A percentile compares a stretch with the other conserved stretches of the same genome.
phyloP scores from a whole-genome alignment of 1,284 basidiomycete species.

The Ceratobasidium sp. region DNA sequence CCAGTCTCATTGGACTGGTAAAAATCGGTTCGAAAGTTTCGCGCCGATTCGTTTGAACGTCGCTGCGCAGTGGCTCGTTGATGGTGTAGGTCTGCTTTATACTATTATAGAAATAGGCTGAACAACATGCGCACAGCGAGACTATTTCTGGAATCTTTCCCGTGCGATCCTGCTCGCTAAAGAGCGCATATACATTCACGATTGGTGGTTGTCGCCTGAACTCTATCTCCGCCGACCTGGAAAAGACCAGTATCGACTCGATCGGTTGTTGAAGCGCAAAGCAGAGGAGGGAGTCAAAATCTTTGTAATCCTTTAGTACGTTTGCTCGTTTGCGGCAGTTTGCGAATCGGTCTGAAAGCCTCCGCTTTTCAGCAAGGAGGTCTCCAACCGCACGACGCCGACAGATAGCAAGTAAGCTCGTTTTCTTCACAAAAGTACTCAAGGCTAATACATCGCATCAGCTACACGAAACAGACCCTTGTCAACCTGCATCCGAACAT shows the following conservation, averaged over 20 bases:
- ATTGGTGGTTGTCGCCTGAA: slow-evolving; percentile 96
- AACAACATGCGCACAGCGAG: slow-evolving; percentile 62
- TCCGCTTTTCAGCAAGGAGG: slow-evolving; percentile 75
- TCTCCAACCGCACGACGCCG: slow-evolving; percentile 95
- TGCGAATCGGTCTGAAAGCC: background rate
- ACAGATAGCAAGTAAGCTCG: slow-evolving; percentile 80
- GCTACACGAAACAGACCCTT: slow-evolving; percentile 92
- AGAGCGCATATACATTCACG: slow-evolving; percentile 90
- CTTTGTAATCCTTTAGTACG: slow-evolving; percentile 92
- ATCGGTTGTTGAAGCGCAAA: slow-evolving; percentile 88
- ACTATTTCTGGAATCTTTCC: slow-evolving; percentile 98
- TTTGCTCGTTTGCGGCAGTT: slow-evolving; percentile 28
- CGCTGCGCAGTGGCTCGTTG: slow-evolving; percentile 98
- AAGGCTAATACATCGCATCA: slow-evolving; percentile 47
- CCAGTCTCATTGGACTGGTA: slow-evolving; percentile 79
- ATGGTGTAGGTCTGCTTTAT: slow-evolving; percentile 69
- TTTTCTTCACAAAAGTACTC: background rate
- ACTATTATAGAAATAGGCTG: slow-evolving; percentile 9
- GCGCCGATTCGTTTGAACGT: slow-evolving; percentile 93
- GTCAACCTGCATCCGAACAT: slow-evolving; percentile 89
- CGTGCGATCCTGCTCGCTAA: slow-evolving; percentile 90
- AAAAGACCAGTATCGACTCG: slow-evolving; percentile 88
- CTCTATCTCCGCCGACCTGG: slow-evolving; percentile 83
- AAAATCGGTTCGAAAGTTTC: slow-evolving; percentile 92
- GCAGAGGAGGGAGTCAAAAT: slow-evolving; percentile 97